Evolutionary conservation across 495 filamentous ascomycete genomes (phyloP), one percentile per base, ranked within the genome.

Genomic region (Xylaria palmicola): DNA sequence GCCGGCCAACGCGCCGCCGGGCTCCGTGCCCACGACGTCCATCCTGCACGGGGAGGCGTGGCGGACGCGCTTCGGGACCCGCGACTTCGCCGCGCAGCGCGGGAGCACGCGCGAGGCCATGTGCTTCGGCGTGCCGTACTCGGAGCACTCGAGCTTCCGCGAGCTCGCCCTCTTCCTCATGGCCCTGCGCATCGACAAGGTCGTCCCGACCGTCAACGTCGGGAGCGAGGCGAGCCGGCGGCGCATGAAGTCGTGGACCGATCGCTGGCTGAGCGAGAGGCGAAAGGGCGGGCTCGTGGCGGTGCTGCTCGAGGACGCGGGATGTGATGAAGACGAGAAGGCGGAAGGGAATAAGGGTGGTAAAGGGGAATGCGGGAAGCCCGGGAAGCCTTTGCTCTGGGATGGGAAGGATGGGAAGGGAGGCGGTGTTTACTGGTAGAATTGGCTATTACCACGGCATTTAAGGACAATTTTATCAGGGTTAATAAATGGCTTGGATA

Each of bases 151-250:
- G 72, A 91, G 87, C 43, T 98, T 98, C 68, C 78, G 94, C 20
- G 94, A 98, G 79, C 73, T 98, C 71, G 92, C 91, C 2, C 87
- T 97, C 84, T 98, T 98, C 67, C 87, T 91, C 63, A 94, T 93
- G 75, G 86, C 86, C 54, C 71, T 98, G 73, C 75, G 90, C 49
- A 93, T 98, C 58, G 92, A 92, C 52, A 88, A 86, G 74, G 83
- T 98, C 3, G 87, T 98, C 17, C 94, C 94, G 2, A 98, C 94
- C 5, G 94, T 98, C 0, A 97, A 98, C 74, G 89, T 97, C 13
- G 92, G 91, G 17, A 82, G 74, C 52, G 83, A 79, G 51, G 68
- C 66, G 22, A 71, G 72, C 4, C 80, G 94, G 50, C 86, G 87
- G 73, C 82, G 81, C 72, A 98, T 98, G 94, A 96, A 90, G 81